phyloP scores from a whole-genome alignment of 768 basidiomycete species.

The Leccinum variicolor region DNA sequence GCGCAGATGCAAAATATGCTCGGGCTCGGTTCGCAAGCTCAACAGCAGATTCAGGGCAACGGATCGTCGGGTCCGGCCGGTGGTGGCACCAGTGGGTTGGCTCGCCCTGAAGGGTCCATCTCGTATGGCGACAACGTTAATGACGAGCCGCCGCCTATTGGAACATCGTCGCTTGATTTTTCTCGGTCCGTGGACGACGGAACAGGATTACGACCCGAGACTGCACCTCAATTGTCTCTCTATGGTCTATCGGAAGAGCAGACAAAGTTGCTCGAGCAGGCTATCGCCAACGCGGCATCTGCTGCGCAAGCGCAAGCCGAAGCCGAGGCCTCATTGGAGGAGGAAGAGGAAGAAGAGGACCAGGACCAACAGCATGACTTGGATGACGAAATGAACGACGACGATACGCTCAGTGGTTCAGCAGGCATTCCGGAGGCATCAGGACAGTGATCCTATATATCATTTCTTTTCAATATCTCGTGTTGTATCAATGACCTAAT shows the following conservation, averaged over 20 bases:
- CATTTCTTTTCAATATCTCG: conserved; percentile 2
- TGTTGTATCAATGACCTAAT: conserved; percentile 19
- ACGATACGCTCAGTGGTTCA: conserved; percentile 12
- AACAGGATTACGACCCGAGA: conserved; percentile 2
- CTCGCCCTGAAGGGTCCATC: conserved; percentile 12
- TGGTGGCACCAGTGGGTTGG: neutral
- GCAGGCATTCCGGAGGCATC: conserved; percentile 1
- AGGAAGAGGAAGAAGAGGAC: conserved; percentile 53
- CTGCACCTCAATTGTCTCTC: conserved; percentile 50
- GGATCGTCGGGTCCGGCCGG: neutral
- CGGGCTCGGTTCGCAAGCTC: conserved; percentile 8
- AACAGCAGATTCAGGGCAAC: conserved; percentile 9
- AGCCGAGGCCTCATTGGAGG: conserved; percentile 72
- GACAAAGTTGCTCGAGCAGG: conserved; percentile 62
- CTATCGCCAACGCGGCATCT: conserved; percentile 69
- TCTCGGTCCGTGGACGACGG: conserved; percentile 6
- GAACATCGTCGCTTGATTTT: conserved; percentile 2
- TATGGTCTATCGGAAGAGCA: conserved; percentile 76
- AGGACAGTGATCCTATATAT: conserved; percentile 22
- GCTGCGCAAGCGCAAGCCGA: conserved; percentile 78
- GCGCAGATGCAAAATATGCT: conserved; percentile 52
- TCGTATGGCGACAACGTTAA: neutral
- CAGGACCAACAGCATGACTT: conserved; percentile 33
- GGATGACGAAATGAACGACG: conserved; percentile 13
- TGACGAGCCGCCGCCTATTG: neutral